These are phyloP conservation scores for Phytopythium oedochilum DNA, from an alignment of 352 stramenopile genomes.

Conservation along the genomic window DNA sequence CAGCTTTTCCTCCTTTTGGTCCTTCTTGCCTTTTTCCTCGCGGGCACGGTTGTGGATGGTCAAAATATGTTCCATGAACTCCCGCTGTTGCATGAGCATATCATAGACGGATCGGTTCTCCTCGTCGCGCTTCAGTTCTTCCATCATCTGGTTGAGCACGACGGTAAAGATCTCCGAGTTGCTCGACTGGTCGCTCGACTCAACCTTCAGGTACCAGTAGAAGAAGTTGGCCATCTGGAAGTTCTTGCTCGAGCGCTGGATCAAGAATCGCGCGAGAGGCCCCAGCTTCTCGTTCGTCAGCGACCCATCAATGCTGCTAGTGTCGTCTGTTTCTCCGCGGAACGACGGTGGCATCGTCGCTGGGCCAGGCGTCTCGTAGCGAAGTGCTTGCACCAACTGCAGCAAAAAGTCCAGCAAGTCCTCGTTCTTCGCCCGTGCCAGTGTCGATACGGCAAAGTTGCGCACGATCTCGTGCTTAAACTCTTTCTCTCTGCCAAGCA, in stretches of 20 bases:
- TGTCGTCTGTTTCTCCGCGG: conserved; percentile 35
- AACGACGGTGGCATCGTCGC: conserved; percentile 22
- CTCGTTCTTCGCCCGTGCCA: conserved; percentile 94
- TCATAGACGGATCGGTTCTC: conserved; percentile 91
- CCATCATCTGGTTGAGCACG: conserved; percentile 91
- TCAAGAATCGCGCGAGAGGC: conserved; percentile 92
- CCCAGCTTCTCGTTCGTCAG: conserved; percentile 51
- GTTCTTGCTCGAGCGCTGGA: conserved; percentile 90
- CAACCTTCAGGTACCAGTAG: conserved; percentile 93
- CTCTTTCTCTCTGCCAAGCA: conserved; percentile 91
- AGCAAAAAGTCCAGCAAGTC: conserved; percentile 97
- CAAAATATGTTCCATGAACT: conserved; percentile 94
- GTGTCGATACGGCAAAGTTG: conserved; percentile 95
- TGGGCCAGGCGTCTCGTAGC: conserved; percentile 71
- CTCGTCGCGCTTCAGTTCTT: conserved; percentile 89
- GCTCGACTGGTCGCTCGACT: conserved; percentile 62
- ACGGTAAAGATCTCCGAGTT: conserved; percentile 75
- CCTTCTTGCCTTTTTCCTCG: conserved; percentile 93
- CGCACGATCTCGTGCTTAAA: conserved; percentile 91
- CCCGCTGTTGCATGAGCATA: conserved; percentile 88
- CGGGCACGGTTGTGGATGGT: conserved; percentile 90
- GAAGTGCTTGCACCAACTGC: conserved; percentile 97
- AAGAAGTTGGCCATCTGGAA: conserved; percentile 98
- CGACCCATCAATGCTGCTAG: conserved; percentile 30
- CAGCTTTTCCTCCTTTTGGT: conserved; percentile 95